A percentile compares a stretch with the other conserved stretches of the same genome.
Conservation (phyloP, 352 stramenopile genomes). For the Phytophthora tentaculata region DNA sequence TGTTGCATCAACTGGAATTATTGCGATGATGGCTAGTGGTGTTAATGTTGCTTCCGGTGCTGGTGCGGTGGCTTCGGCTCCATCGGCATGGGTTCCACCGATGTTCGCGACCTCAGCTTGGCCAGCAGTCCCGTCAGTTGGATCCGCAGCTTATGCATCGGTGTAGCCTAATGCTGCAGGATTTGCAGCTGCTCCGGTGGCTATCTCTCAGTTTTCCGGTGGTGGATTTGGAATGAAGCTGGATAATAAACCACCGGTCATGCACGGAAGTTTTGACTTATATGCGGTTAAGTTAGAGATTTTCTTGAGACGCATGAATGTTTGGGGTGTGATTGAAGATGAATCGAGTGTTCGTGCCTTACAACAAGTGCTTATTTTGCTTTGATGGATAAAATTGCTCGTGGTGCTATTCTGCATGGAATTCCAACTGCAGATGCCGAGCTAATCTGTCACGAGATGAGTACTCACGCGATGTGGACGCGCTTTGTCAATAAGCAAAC, state of each 20-base stretch:
- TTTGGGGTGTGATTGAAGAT: constrained; percentile 1
- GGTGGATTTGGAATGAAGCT: constrained; percentile 7
- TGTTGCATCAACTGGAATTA: background rate
- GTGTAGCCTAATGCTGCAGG: background rate
- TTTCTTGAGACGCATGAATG: background rate
- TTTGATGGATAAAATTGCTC: constrained; percentile 2
- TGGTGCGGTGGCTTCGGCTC: background rate
- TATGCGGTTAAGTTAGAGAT: constrained; percentile 8
- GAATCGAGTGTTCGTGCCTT: background rate
- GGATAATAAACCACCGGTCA: background rate
- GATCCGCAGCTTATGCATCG: background rate
- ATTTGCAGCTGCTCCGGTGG: background rate
- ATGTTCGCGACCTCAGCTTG: background rate
- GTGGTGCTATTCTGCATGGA: constrained; percentile 3
- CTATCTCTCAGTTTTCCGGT: background rate
- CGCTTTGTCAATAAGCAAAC: constrained; percentile 13
- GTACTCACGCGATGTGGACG: background rate
- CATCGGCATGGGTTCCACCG: background rate
- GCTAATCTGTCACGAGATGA: constrained; percentile 15
- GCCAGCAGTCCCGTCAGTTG: background rate
- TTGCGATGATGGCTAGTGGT: background rate
- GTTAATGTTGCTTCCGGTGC: background rate
- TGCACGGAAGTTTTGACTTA: constrained; percentile 10
- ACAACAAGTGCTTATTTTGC: background rate
- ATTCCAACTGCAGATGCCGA: constrained; percentile 8